phyloP scores from a whole-genome alignment of 768 basidiomycete genomes.

The Boletus rufocinnamomeus region DNA sequence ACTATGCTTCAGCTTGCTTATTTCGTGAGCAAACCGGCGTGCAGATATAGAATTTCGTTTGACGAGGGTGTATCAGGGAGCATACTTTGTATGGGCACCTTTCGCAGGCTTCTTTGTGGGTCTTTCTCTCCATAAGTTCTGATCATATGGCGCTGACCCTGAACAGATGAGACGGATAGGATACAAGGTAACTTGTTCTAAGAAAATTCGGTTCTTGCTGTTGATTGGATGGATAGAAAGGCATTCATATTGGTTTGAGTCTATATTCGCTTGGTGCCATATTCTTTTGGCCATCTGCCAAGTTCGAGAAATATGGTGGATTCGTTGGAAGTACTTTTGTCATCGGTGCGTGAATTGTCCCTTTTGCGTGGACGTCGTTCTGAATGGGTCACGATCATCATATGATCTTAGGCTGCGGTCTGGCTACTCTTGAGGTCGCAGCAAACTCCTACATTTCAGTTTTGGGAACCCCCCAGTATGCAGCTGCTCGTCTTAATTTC shows the following conservation, averaged over 20 bases:
- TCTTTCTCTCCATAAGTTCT: constrained; percentile 11
- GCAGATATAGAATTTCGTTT: not conserved
- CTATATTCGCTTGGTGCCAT: constrained; percentile 68
- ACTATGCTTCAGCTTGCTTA: constrained; percentile 76
- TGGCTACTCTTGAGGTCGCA: constrained; percentile 67
- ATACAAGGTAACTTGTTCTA: constrained; percentile 54
- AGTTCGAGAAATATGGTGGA: constrained; percentile 64
- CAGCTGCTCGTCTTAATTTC: constrained; percentile 75
- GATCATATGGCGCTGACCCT: constrained; percentile 7
- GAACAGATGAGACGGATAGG: constrained; percentile 59
- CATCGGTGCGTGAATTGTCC: constrained; percentile 44
- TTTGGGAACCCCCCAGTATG: constrained; percentile 65
- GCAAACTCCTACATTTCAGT: constrained; percentile 83
- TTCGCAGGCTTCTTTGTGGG: constrained; percentile 58
- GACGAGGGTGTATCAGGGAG: constrained; percentile 41
- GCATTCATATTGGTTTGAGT: constrained; percentile 61
- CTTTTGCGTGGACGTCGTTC: not conserved
- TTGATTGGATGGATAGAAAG: constrained; percentile 39
- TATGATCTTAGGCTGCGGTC: constrained; percentile 57
- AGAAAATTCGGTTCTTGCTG: not conserved
- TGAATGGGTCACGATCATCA: not conserved
- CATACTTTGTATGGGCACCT: constrained; percentile 62
- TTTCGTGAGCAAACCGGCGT: constrained; percentile 45
- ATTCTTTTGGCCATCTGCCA: constrained; percentile 79
- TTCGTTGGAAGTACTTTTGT: constrained; percentile 76